Percentiles rank a stretch among this genome's conserved stretches.
Conservation (phyloP, 75 land plant genomes). For the Cupressus sempervirens region DNA sequence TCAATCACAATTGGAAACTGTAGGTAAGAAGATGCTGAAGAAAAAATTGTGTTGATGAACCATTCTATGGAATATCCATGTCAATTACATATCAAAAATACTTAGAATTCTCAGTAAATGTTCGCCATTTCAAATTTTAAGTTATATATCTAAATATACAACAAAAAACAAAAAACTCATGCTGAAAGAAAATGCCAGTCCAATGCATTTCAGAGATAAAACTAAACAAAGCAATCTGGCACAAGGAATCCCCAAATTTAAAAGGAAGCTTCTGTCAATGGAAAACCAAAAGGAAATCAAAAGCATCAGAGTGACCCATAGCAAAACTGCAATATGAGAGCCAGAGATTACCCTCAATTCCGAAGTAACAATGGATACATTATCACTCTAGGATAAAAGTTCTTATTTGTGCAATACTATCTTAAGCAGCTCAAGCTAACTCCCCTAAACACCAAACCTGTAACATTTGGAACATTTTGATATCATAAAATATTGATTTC, state of each 20-base stretch:
- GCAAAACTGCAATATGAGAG: background rate
- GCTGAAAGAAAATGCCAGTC: background rate
- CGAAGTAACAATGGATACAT: background rate
- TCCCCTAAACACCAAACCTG: background rate
- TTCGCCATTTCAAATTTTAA: too few species aligned
- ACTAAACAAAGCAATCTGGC: background rate
- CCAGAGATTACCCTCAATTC: background rate
- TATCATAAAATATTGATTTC: background rate
- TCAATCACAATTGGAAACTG: too few species aligned
- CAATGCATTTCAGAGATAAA: background rate
- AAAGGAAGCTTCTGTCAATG: background rate
- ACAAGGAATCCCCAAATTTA: background rate
- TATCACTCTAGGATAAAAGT: background rate
- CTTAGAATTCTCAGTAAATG: too few species aligned
- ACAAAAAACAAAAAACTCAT: background rate
- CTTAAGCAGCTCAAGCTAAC: background rate
- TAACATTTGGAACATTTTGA: background rate
- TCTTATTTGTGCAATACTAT: background rate
- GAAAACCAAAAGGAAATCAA: background rate
- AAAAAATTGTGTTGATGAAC: too few species aligned
- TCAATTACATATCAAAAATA: too few species aligned
- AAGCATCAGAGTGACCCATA: background rate
- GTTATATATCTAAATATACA: background rate
- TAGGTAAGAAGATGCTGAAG: too few species aligned
- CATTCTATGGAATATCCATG: too few species aligned